phyloP scores from a whole-genome alignment of 2,329 filamentous ascomycete genomes.

The Salinomyces thailandicus region DNA sequence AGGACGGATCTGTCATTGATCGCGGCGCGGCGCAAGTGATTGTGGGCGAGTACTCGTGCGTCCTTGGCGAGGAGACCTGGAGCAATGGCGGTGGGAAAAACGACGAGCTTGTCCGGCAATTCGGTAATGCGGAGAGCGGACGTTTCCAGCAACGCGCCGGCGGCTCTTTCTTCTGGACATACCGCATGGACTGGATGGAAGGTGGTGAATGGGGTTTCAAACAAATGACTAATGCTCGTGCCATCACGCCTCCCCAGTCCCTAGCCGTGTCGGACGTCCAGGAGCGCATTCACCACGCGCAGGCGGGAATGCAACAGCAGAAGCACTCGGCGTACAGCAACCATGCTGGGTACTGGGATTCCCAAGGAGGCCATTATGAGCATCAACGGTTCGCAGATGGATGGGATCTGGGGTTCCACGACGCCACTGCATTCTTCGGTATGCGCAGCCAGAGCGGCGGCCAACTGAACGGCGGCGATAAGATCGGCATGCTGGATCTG shows the following conservation, averaged over 20 bases:
- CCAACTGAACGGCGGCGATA: constrained; percentile 35
- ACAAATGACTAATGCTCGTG: constrained; percentile 38
- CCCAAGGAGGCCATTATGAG: constrained; percentile 36
- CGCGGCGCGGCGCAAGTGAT: constrained; percentile 42
- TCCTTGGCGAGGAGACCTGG: constrained; percentile 43
- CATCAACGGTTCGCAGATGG: constrained; percentile 46
- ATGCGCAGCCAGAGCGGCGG: constrained; percentile 22
- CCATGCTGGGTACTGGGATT: constrained; percentile 44
- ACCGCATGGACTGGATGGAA: constrained; percentile 52
- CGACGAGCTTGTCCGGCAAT: constrained; percentile 33
- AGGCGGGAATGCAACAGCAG: constrained; percentile 28
- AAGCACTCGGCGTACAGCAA: constrained; percentile 29
- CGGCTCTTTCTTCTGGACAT: constrained; percentile 51
- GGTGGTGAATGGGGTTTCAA: constrained; percentile 52
- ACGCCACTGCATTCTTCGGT: constrained; percentile 44
- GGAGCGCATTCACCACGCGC: constrained; percentile 30
- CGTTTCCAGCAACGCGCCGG: constrained; percentile 41
- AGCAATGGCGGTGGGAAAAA: constrained; percentile 27
- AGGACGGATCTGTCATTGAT: constrained; percentile 39
- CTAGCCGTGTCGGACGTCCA: constrained; percentile 32
- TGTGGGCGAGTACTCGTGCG: constrained; percentile 50
- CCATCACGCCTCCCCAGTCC: constrained; percentile 32
- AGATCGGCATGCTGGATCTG: constrained; percentile 47
- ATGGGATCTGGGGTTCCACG: constrained; percentile 46
- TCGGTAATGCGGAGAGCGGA: constrained; percentile 40